Conservation (phyloP, 106 monocot species). For the Platanthera zijinensis region DNA sequence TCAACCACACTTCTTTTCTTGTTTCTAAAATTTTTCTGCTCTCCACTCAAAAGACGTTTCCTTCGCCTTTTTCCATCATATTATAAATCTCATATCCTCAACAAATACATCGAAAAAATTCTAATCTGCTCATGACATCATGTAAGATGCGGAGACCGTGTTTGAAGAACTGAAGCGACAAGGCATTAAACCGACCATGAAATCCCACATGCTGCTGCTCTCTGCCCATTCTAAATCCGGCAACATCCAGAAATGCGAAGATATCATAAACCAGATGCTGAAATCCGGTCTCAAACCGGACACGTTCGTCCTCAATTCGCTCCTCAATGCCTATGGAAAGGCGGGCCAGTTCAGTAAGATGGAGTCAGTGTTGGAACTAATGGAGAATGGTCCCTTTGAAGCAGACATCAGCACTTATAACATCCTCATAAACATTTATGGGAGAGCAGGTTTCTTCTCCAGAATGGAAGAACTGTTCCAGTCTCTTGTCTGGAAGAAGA, state of each 20-base stretch:
- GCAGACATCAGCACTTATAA: constrained; percentile 79
- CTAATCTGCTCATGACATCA: too few relatives aligned
- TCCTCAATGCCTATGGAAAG: constrained; percentile 74
- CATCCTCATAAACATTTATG: constrained; percentile 75
- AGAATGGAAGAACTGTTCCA: constrained; percentile 35
- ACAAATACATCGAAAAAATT: too few relatives aligned
- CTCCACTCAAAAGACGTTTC: too few relatives aligned
- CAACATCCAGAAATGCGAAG: constrained; percentile 71
- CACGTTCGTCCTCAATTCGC: constrained; percentile 69
- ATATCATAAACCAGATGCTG: constrained; percentile 73
- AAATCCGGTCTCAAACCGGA: constrained; percentile 71
- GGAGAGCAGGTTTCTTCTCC: constrained; percentile 52
- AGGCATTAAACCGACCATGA: constrained; percentile 81
- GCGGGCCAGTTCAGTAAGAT: constrained; percentile 62
- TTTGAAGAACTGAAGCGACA: constrained; percentile 74
- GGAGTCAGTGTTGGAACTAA: constrained; percentile 51
- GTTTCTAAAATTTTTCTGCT: too few relatives aligned
- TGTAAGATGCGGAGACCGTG: constrained; percentile 47
- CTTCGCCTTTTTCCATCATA: too few relatives aligned
- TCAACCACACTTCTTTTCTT: too few relatives aligned
- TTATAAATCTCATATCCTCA: too few relatives aligned
- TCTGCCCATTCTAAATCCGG: constrained; percentile 76
- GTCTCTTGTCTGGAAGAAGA: too few relatives aligned
- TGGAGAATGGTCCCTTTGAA: constrained; percentile 41
- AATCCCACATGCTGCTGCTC: constrained; percentile 90